phyloP scores from a whole-genome alignment of 345 rosid genomes.

The Aurinia saxatilis region DNA sequence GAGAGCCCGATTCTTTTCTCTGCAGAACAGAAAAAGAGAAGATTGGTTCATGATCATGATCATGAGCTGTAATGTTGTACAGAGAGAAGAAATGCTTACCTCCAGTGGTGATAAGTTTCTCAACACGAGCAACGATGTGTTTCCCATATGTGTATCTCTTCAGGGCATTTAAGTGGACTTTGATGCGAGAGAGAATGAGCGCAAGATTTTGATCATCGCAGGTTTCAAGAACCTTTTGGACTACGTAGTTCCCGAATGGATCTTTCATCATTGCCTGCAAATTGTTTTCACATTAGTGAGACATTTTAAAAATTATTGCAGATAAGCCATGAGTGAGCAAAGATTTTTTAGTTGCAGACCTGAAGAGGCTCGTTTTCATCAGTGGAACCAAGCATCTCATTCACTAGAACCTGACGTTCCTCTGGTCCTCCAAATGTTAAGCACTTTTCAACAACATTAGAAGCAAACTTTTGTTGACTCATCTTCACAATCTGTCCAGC shows the following conservation, averaged over 20 bases:
- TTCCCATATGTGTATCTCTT: slow-evolving; percentile 94
- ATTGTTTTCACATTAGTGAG: not conserved
- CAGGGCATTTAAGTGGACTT: slow-evolving; percentile 73
- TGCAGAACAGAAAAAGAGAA: slow-evolving; percentile 31
- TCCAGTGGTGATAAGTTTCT: slow-evolving; percentile 90
- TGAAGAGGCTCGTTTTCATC: slow-evolving; percentile 97
- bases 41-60: not conserved
- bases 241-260: slow-evolving; percentile 96
- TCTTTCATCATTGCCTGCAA: slow-evolving; percentile 98
- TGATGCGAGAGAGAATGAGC: slow-evolving; percentile 82
- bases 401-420: slow-evolving; percentile 77
- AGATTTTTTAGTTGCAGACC: slow-evolving; percentile 35
- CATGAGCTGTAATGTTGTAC: not conserved
- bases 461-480: slow-evolving; percentile 99
- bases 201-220: slow-evolving; percentile 79
- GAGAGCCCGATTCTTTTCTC: slow-evolving; percentile 78
- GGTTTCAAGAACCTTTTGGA: slow-evolving; percentile 91
- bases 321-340: slow-evolving; percentile 2
- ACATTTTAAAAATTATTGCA: not conserved
- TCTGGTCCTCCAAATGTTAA: slow-evolving; percentile 77
- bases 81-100: slow-evolving; percentile 34
- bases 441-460: slow-evolving; percentile 94
- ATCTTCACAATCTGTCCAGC: slow-evolving; percentile 89
- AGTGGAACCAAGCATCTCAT: slow-evolving; percentile 85
- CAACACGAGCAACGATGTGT: slow-evolving; percentile 95